Conservation (phyloP, 768 basidiomycete genomes). For the Chalciporus chontae region DNA sequence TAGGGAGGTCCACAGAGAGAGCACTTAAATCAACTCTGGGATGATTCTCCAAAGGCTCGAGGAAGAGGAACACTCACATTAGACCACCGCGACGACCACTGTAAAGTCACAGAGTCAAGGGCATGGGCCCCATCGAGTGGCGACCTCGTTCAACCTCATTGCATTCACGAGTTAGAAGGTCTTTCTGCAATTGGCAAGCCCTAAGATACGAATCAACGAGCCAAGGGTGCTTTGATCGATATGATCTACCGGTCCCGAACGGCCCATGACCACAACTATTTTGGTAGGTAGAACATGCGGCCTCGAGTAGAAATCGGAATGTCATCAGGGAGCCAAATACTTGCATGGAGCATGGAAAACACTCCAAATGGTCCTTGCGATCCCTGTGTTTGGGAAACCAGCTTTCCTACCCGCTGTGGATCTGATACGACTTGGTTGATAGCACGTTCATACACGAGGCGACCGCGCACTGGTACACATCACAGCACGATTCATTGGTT, state of each 20-base stretch:
- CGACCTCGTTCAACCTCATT: conserved; percentile 19
- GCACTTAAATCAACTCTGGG: not conserved
- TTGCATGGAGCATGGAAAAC: not conserved
- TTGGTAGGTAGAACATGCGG: not conserved
- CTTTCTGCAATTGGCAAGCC: conserved; percentile 22
- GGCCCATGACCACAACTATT: conserved; percentile 1
- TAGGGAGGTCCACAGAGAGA: not conserved
- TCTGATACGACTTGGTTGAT: not conserved
- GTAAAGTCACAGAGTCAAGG: conserved; percentile 6
- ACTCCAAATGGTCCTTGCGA: no score
- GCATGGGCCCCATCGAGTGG: not conserved
- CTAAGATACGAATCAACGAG: conserved; percentile 5
- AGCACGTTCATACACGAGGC: not conserved
- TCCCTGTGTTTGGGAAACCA: not conserved
- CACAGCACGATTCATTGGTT: not conserved
- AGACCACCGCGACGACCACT: not conserved
- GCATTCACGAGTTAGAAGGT: conserved; percentile 14
- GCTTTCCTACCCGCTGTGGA: not conserved
- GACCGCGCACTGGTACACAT: not conserved
- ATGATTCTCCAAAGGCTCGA: not conserved
- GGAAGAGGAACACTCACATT: conserved; percentile 1
- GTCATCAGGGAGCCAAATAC: not conserved
- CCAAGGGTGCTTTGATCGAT: conserved; percentile 14
- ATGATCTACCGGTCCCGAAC: conserved; percentile 7
- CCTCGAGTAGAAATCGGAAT: no score